Evolutionary conservation across 352 stramenopile genomes (phyloP).

Genomic region (Phytophthora pseudosyringae): DNA sequence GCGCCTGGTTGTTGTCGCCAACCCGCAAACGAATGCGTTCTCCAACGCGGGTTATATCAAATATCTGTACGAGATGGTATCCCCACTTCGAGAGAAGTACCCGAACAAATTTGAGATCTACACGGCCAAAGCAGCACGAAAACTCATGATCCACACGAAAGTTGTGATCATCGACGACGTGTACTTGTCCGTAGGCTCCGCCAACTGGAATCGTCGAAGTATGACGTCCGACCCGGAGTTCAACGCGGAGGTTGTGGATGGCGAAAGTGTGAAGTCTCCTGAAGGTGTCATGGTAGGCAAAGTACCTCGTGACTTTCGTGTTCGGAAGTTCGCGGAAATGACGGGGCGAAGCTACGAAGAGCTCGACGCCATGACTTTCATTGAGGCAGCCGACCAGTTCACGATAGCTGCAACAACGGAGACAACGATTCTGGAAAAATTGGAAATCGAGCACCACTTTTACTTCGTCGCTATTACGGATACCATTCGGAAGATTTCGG

Average conservation of each 20-base stretch:
- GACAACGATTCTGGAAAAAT: constrained; percentile 34
- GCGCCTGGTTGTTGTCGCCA: constrained; percentile 52
- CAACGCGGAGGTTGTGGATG: constrained; percentile 59
- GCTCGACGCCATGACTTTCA: constrained; percentile 52
- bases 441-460: constrained; percentile 16
- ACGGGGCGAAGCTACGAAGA: constrained; percentile 45
- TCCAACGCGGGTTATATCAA: constrained; percentile 47
- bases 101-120: constrained; percentile 46
- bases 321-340: constrained; percentile 69
- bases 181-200: constrained; percentile 59
- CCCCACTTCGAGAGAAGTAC: constrained; percentile 45
- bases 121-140: constrained; percentile 33
- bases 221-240: constrained; percentile 65
- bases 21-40: constrained; percentile 36
- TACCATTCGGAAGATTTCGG: constrained; percentile 16
- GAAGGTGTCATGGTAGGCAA: constrained; percentile 42
- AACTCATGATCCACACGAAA: constrained; percentile 64
- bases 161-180: constrained; percentile 67
- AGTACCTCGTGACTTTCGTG: constrained; percentile 58
- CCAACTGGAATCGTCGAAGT: constrained; percentile 64
- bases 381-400: constrained; percentile 50
- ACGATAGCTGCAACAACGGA: constrained; percentile 27
- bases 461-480: constrained; percentile 25
- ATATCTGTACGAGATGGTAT: constrained; percentile 61
- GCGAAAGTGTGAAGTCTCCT: constrained; percentile 26